phyloP scores from a whole-genome alignment of 164 flowering plant species.

The Saururus chinensis region DNA sequence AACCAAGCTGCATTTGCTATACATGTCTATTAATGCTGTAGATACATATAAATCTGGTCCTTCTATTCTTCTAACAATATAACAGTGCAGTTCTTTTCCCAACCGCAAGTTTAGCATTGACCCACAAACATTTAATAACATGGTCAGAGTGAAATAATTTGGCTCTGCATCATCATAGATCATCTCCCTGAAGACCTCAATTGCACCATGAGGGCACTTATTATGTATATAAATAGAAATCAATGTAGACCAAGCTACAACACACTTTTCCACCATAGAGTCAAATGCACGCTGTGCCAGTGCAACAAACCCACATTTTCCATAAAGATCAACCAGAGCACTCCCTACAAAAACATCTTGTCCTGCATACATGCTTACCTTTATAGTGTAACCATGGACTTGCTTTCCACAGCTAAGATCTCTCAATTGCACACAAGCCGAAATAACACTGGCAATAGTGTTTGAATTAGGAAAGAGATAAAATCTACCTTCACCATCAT shows the following conservation, averaged over 20 bases:
- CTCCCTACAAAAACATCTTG: constrained; percentile 19
- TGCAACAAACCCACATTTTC: constrained; percentile 9
- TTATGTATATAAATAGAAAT: constrained; percentile 12
- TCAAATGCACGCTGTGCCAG: constrained; percentile 14
- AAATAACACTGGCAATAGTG: constrained; percentile 12
- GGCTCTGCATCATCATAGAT: constrained; percentile 8
- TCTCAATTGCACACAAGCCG: constrained; percentile 16
- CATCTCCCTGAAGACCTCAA: constrained; percentile 19
- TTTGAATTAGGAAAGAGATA: constrained; percentile 10
- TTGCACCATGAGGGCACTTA: constrained; percentile 7
- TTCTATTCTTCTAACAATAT: constrained; percentile 6
- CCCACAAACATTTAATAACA: constrained; percentile 17
- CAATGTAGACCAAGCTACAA: constrained; percentile 20
- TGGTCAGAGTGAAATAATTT: constrained; percentile 17
- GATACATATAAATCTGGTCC: constrained; percentile 11
- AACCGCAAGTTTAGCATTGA: constrained; percentile 8
- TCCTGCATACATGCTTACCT: constrained; percentile 14
- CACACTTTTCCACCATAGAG: constrained; percentile 19
- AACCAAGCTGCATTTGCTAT: constrained; percentile 15
- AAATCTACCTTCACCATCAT: constrained; percentile 7
- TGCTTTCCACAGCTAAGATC: constrained; percentile 12
- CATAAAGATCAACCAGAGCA: constrained; percentile 15
- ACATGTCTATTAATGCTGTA: constrained; percentile 23
- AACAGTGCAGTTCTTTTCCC: constrained; percentile 22
- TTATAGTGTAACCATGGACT: constrained; percentile 15